Percentiles rank a stretch among this genome's conserved stretches.
Conservation (phyloP, 2,329 filamentous ascomycete genomes). For the Aspergillus bombycis region DNA sequence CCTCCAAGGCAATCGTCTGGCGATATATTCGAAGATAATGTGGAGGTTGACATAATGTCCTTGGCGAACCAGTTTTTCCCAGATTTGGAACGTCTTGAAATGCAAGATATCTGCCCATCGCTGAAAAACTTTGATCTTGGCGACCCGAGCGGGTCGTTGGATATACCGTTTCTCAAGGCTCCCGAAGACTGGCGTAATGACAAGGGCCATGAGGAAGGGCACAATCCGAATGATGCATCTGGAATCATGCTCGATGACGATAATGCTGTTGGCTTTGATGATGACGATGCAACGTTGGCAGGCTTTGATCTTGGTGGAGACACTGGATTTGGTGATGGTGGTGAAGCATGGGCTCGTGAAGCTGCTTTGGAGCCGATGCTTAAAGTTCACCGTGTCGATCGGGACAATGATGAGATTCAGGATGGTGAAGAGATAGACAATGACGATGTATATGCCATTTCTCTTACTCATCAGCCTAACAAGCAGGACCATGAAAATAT, state of each 20-base stretch:
- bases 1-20: conserved; percentile 37
- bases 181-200: conserved; percentile 82
- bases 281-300: conserved; percentile 72
- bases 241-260: conserved; percentile 87
- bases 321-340: conserved; percentile 89
- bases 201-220: conserved; percentile 58
- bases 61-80: conserved; percentile 85
- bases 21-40: conserved; percentile 52
- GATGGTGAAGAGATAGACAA: conserved; percentile 63
- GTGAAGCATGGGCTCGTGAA: conserved; percentile 92
- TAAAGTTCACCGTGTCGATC: conserved; percentile 65
- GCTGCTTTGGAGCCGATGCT: conserved; percentile 85
- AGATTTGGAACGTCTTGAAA: conserved; percentile 73
- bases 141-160: conserved; percentile 78
- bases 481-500: conserved; percentile 86
- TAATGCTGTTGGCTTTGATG: conserved; percentile 78
- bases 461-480: conserved; percentile 71
- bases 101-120: conserved; percentile 91
- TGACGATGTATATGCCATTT: conserved; percentile 75
- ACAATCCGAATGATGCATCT: conserved; percentile 67
- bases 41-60: conserved; percentile 76
- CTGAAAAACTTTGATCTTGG: conserved; percentile 92
- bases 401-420: conserved; percentile 58
- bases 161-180: conserved; percentile 89
- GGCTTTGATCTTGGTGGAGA: conserved; percentile 71